Evolutionary conservation across 805 yeast species (phyloP).

Genomic region (Barnettozyma sucrosica): DNA sequence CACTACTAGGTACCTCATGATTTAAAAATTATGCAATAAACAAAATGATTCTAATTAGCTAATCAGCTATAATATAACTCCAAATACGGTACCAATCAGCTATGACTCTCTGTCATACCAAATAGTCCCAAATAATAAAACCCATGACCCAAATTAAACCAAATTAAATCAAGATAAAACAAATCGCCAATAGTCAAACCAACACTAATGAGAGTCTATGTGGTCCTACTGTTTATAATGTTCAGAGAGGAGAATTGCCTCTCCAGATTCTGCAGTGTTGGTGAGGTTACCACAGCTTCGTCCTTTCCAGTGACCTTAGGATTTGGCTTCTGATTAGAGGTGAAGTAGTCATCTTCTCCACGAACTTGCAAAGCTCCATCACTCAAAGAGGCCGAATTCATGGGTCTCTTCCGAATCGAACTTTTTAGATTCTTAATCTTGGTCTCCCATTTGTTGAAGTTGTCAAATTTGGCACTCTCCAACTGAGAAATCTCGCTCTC

Average conservation of each 20-base stretch:
- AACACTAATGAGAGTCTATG: not conserved
- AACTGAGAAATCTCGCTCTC: conserved; percentile 15
- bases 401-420: not conserved
- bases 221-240: not conserved
- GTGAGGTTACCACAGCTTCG: conserved; percentile 1
- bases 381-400: not conserved
- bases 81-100: not conserved
- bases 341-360: not conserved
- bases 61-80: not conserved
- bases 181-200: not conserved
- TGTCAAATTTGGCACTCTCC: conserved; percentile 17
- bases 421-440: conserved; percentile 15
- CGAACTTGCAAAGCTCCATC: not conserved
- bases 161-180: too few species aligned
- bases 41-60: not conserved
- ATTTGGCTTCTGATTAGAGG: not conserved
- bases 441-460: conserved; percentile 22
- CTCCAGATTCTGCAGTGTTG: conserved; percentile 12
- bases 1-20: not conserved
- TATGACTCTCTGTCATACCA: not conserved
- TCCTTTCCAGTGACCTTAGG: not conserved
- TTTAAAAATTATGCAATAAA: not conserved
- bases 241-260: conserved; percentile 6
- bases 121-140: not conserved
- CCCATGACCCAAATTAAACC: not conserved